These are phyloP conservation scores for Syncephalis plumigaleata DNA, from an alignment of 371 early-diverging fungal genomes.

Conservation along the genomic window DNA sequence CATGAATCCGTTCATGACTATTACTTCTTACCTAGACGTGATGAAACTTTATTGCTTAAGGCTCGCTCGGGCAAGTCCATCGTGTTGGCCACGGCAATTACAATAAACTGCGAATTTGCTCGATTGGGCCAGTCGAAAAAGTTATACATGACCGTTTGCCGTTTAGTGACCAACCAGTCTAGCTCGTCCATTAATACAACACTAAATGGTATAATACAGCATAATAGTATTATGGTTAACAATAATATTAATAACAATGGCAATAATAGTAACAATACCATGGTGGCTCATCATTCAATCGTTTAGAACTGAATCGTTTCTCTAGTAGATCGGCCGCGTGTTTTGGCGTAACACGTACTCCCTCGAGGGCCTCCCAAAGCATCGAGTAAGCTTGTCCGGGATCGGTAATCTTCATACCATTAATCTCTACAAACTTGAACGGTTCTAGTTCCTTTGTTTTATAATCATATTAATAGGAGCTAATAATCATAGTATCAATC, in stretches of 20 bases:
- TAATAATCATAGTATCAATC: constrained; percentile 10
- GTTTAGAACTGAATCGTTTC: constrained; percentile 43
- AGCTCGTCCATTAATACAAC: constrained; percentile 96
- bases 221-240: neutral
- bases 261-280: constrained; percentile 1
- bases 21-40: constrained; percentile 55
- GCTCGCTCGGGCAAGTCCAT: constrained; percentile 96
- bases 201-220: constrained; percentile 77
- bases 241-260: neutral
- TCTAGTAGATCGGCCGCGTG: constrained; percentile 67
- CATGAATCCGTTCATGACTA: neutral
- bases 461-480: constrained; percentile 45
- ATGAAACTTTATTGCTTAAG: constrained; percentile 81
- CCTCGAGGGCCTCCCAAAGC: constrained; percentile 60
- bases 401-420: constrained; percentile 91
- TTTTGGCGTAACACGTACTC: constrained; percentile 37
- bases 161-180: constrained; percentile 84
- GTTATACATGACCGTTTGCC: constrained; percentile 92
- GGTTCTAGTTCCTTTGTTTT: constrained; percentile 28
- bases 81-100: constrained; percentile 96
- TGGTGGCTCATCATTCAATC: neutral
- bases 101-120: constrained; percentile 61
- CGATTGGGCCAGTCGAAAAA: constrained; percentile 95
- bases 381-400: constrained; percentile 73
- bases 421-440: constrained; percentile 84